Percentiles rank a stretch among this genome's conserved stretches.
phyloP scores from a whole-genome alignment of 2,329 filamentous ascomycete species.

The Xylariaceae sp. region DNA sequence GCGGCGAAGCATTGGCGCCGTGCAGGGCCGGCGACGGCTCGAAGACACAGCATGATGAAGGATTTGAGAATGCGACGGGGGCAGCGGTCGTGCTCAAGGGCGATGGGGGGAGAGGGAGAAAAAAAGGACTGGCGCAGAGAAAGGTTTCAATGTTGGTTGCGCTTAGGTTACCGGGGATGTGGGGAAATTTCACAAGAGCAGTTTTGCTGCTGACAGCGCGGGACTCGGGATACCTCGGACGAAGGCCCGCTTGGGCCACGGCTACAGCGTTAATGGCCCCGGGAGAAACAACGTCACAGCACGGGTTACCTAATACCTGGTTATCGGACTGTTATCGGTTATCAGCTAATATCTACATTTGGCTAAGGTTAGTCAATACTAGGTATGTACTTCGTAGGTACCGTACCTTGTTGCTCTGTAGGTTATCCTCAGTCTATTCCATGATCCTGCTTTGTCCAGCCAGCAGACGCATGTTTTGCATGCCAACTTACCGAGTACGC shows the following conservation, averaged over 20 bases:
- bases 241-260: not conserved
- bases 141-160: constrained; percentile 13
- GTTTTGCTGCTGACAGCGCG: constrained; percentile 11
- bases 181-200: constrained; percentile 23
- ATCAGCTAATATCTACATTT: no score
- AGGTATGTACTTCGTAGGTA: no score
- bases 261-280: not conserved
- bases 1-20: constrained; percentile 74
- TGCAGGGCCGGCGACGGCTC: constrained; percentile 70
- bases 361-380: no score
- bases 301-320: no score
- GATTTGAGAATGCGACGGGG: constrained; percentile 15
- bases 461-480: no score
- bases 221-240: not conserved
- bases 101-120: constrained; percentile 10
- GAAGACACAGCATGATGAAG: constrained; percentile 73
- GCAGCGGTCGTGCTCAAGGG: constrained; percentile 18
- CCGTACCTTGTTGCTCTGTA: no score
- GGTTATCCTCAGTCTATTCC: no score
- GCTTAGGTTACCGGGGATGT: not conserved
- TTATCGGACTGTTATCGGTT: no score
- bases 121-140: constrained; percentile 18
- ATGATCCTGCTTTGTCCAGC: no score
- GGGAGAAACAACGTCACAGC: not conserved
- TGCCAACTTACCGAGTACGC: no score